These are phyloP conservation scores for Crithidia sp. DNA, from an alignment of 208 protist genomes.

Conservation along the genomic window DNA sequence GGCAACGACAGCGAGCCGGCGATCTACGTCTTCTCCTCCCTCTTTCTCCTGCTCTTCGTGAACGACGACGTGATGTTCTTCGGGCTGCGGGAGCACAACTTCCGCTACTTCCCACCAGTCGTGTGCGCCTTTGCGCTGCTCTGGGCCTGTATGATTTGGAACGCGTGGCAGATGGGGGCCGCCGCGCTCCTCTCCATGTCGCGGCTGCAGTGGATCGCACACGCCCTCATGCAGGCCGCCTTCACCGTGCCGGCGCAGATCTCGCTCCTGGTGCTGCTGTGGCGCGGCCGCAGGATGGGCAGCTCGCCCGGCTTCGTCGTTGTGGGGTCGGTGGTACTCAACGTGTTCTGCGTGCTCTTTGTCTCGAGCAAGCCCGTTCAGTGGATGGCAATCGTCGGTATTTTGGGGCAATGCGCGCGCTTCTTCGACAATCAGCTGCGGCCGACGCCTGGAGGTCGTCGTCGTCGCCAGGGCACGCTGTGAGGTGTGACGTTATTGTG, in stretches of 20 bases:
- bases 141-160: slow-evolving; percentile 52
- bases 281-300: slow-evolving; percentile 42
- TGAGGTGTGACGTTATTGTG: neutral
- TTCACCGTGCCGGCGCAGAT: slow-evolving; percentile 25
- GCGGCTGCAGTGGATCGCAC: slow-evolving; percentile 13
- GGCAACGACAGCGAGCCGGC: slow-evolving; percentile 62
- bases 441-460: slow-evolving; percentile 23
- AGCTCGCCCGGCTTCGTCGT: slow-evolving; percentile 44
- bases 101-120: slow-evolving; percentile 75
- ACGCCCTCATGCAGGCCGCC: slow-evolving; percentile 22
- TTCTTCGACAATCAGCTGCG: slow-evolving; percentile 48
- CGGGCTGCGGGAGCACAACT: slow-evolving; percentile 39
- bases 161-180: slow-evolving; percentile 39
- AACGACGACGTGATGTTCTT: slow-evolving; percentile 70
- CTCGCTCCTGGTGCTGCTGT: slow-evolving; percentile 26
- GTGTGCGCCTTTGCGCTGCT: slow-evolving; percentile 47
- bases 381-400: slow-evolving; percentile 73
- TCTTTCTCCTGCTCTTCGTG: slow-evolving; percentile 77
- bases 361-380: slow-evolving; percentile 53
- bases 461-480: slow-evolving; percentile 3
- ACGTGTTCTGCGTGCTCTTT: slow-evolving; percentile 50
- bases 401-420: slow-evolving; percentile 55
- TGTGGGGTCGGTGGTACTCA: slow-evolving; percentile 47
- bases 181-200: slow-evolving; percentile 12
- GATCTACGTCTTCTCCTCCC: slow-evolving; percentile 60